phyloP scores from a whole-genome alignment of 441 rosid genomes.

The Eutrema salsugineum region DNA sequence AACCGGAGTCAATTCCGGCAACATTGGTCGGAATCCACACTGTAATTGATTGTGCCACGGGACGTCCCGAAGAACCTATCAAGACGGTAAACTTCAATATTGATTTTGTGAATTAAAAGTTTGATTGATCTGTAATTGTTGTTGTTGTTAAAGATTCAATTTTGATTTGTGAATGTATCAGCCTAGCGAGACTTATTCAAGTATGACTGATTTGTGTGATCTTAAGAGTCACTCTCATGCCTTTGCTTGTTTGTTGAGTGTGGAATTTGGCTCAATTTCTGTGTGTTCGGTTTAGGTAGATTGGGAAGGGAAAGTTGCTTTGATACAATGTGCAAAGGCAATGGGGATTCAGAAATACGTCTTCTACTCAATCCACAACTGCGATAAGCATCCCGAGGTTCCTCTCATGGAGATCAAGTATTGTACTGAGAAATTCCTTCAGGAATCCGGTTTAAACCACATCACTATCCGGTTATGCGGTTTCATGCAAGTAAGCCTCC shows the following conservation, averaged over 20 bases:
- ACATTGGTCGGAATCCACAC: slow-evolving; percentile 93
- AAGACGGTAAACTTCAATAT: slow-evolving; percentile 49
- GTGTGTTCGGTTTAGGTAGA: slow-evolving; percentile 80
- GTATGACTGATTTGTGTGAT: background rate
- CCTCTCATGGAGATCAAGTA: slow-evolving; percentile 96
- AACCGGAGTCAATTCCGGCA: slow-evolving; percentile 89
- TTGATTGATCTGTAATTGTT: background rate
- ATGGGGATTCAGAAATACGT: slow-evolving; percentile 91
- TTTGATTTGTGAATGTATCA: background rate
- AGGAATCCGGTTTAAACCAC: slow-evolving; percentile 75
- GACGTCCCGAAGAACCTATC: slow-evolving; percentile 96
- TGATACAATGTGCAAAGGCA: slow-evolving; percentile 94
- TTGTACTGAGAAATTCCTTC: slow-evolving; percentile 86
- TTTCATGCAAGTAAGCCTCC: slow-evolving; percentile 80
- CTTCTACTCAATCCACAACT: slow-evolving; percentile 90
- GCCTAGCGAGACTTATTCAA: background rate
- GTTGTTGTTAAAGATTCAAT: background rate
- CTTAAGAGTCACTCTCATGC: background rate
- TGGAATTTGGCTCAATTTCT: slow-evolving; percentile 6
- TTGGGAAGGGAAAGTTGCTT: slow-evolving; percentile 99
- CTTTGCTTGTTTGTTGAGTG: background rate
- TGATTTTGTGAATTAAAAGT: background rate
- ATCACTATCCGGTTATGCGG: slow-evolving; percentile 74
- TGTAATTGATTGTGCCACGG: slow-evolving; percentile 87
- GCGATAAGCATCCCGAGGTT: slow-evolving; percentile 96